A percentile compares a stretch with the other conserved stretches of the same genome.
phyloP scores from a whole-genome alignment of 2,329 filamentous ascomycete species.

The Colletotrichum nymphaeae region DNA sequence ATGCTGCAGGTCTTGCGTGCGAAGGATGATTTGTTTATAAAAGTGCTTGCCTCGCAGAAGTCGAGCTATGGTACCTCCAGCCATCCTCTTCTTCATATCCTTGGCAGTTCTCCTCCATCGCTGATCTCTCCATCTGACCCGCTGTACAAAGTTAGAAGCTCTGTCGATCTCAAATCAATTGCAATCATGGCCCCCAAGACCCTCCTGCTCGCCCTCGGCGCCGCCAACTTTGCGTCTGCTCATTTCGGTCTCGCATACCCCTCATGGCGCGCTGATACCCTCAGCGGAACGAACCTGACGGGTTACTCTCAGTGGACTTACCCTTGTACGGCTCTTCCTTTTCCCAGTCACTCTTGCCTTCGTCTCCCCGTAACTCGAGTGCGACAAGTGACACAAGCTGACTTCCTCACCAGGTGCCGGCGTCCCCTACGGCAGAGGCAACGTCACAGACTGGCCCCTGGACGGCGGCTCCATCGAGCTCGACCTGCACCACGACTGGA shows the following conservation, averaged over 20 bases:
- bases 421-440: slow-evolving; percentile 55
- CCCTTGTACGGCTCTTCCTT: slow-evolving; percentile 57
- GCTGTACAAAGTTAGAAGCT: background rate
- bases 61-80: too few relatives aligned
- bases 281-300: slow-evolving; percentile 48
- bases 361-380: background rate
- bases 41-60: background rate
- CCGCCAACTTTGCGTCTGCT: slow-evolving; percentile 52
- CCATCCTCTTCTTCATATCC: background rate
- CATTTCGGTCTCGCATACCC: slow-evolving; percentile 63
- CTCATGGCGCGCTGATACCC: slow-evolving; percentile 60
- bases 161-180: background rate
- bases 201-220: slow-evolving; percentile 47
- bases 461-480: slow-evolving; percentile 60
- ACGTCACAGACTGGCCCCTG: slow-evolving; percentile 66
- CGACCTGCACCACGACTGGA: slow-evolving; percentile 63
- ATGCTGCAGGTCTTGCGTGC: background rate
- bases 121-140: background rate
- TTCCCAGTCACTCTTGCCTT: background rate
- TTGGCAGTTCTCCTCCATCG: background rate
- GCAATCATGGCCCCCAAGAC: slow-evolving; percentile 46
- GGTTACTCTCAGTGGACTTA: slow-evolving; percentile 61
- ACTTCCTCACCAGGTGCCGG: slow-evolving; percentile 54
- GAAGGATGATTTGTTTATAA: slow-evolving; percentile 6
- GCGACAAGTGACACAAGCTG: background rate